Evolutionary conservation across 805 yeast species (phyloP).

Genomic region (Blastobotrys peoriensis): DNA sequence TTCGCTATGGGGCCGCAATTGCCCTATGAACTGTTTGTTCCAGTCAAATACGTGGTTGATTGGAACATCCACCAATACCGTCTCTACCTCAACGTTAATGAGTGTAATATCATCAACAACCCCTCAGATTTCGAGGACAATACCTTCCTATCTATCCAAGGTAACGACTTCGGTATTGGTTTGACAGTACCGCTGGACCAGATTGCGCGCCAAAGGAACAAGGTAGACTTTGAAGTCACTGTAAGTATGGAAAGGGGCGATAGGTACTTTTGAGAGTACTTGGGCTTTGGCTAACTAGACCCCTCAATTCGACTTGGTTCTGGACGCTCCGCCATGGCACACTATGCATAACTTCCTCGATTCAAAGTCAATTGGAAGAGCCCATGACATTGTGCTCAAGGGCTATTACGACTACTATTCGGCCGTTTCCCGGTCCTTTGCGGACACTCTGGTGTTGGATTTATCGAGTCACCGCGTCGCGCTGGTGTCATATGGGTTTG

Average conservation of each 20-base stretch:
- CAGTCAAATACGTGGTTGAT: constrained; percentile 53
- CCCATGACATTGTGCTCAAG: constrained; percentile 50
- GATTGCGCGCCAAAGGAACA: constrained; percentile 25
- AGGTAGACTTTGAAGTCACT: constrained; percentile 17
- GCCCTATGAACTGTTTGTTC: constrained; percentile 72
- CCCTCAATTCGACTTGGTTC: constrained; percentile 51
- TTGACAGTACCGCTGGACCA: constrained; percentile 53
- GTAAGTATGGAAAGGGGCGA: constrained; percentile 14
- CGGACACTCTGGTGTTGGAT: constrained; percentile 62
- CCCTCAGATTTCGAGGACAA: constrained; percentile 82
- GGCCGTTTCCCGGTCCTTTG: constrained; percentile 55
- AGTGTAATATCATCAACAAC: constrained; percentile 79
- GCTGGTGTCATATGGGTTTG: constrained; percentile 70
- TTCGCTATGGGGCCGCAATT: constrained; percentile 60
- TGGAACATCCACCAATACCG: constrained; percentile 56
- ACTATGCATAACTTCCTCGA: constrained; percentile 68
- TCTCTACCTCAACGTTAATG: constrained; percentile 74
- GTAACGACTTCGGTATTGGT: constrained; percentile 45
- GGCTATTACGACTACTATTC: constrained; percentile 64
- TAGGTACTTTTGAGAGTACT: constrained; percentile 46
- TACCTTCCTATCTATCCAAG: constrained; percentile 66
- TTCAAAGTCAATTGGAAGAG: constrained; percentile 58
- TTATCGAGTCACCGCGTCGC: constrained; percentile 63
- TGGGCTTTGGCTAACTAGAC: constrained; percentile 45
- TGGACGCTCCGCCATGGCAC: constrained; percentile 90